Base-by-base conservation (phyloP, 345 rosid species). In the Gossypium turneri region DNA sequence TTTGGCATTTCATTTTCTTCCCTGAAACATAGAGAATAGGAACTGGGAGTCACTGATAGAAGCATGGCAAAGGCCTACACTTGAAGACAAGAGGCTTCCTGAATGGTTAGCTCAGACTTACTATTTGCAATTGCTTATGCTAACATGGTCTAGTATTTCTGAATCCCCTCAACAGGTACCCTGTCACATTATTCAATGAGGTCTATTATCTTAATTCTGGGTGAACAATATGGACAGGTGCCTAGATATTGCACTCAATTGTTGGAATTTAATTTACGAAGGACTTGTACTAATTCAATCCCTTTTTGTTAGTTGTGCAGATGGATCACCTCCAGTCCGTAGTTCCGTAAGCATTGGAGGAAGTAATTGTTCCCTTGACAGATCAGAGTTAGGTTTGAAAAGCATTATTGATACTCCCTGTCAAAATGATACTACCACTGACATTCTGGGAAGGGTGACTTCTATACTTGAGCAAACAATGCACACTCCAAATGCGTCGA, bases 221-320 rank as follows among this genome's bases (percentile, higher is more conserved):
- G 51, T 92, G 98, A 3, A 90, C 98, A 24, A 67, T 94, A 73
- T 94, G 98, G 98, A 94, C 97, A 80, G 94, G 98, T 91, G 78
- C 60, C 65, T 57, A 60, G 50, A 41, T 13, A 67, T 70, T 45
- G n/a, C 60, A 20, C 13, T 29, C 9, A 61, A 8, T 29, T 53
- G 19, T 56, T 74, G 12, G 43, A 62, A 48, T 29, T 29, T 24
- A 13, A 19, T 29, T 57, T 55, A 59, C 12, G 59, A 3, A 53
- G 10, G 19, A 19, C 3, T 10, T 61, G 52, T 25, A 27, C 63
- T 75, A 27, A 9, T 66, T 17, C 34, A 52, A 19, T 50, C 6
- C 62, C 9, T 15, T 60, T 71, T 64, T 11, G 22, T 53, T 38
- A 51, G 5, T 69, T 69, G 61, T 79, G 76, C 80, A 94, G 98